Percentiles rank a stretch among this genome's conserved stretches.
Evolutionary conservation across 2,329 filamentous ascomycete genomes (phyloP).

Genomic region (Neospermospora avenae): DNA sequence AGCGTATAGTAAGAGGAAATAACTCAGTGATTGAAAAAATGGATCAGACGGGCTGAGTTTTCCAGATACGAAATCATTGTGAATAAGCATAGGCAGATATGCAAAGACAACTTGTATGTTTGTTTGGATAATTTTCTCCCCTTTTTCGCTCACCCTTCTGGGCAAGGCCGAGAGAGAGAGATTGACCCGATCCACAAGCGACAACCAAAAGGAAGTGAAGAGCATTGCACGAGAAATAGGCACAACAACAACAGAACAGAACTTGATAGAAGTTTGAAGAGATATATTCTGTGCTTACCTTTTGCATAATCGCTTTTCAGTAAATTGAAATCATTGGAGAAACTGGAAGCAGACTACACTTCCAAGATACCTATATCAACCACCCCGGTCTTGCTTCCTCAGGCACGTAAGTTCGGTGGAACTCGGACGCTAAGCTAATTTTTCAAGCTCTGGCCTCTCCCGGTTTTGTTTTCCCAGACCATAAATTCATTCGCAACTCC

Average conservation of each 20-base stretch:
- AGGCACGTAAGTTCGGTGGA: slow-evolving; percentile 1
- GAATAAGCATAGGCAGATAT: background rate
- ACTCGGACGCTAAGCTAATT: slow-evolving; percentile 9
- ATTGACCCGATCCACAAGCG: slow-evolving; percentile 4
- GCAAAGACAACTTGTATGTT: background rate
- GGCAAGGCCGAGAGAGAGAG: background rate
- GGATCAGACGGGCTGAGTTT: background rate
- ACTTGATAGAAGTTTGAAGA: background rate
- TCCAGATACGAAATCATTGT: background rate
- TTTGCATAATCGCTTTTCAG: background rate
- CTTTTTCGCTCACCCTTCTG: slow-evolving; percentile 4
- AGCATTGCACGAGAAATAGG: background rate
- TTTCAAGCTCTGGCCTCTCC: slow-evolving; percentile 14
- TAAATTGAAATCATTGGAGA: background rate
- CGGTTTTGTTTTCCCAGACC: slow-evolving; percentile 16
- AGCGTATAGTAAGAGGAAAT: background rate
- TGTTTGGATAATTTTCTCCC: background rate
- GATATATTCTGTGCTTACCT: background rate
- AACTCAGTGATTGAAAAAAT: background rate
- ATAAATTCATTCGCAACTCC: slow-evolving; percentile 24
- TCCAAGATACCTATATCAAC: background rate
- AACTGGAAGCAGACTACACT: background rate
- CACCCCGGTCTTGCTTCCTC: background rate
- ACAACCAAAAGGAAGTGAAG: background rate
- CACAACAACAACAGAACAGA: background rate